Evolutionary conservation across 2,329 filamentous ascomycete species (phyloP).

Genomic region (Verticillium dahliae): DNA sequence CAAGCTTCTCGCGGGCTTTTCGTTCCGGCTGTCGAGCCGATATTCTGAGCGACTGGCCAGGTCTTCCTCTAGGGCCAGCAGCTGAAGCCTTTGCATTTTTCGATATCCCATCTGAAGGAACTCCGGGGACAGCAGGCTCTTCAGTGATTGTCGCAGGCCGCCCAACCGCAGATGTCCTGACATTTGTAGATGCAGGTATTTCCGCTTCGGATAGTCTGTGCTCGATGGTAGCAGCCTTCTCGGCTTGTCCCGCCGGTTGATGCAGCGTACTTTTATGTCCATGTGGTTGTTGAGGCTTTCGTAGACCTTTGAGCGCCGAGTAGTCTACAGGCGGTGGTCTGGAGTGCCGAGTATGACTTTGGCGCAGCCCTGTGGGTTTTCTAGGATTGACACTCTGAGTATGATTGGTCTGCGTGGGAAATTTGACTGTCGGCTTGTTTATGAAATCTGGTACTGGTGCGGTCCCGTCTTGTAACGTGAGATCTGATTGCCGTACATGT

Average conservation of each 20-base stretch:
- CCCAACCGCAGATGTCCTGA: neutral
- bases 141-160: neutral
- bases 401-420: neutral
- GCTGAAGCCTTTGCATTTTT: neutral
- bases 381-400: accelerated
- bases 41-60: neutral
- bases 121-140: neutral
- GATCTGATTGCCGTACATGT: neutral
- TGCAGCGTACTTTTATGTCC: neutral
- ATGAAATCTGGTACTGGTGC: too few species aligned
- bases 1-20: constrained; percentile 14
- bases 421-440: neutral
- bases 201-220: too few species aligned
- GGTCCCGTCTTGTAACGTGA: neutral
- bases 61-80: neutral
- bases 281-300: neutral
- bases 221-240: neutral
- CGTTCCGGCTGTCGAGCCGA: constrained; percentile 8
- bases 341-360: neutral
- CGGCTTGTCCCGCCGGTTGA: neutral
- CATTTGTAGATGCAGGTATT: neutral
- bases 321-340: neutral
- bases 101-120: neutral
- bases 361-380: constrained; percentile 4
- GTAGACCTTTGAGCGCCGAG: neutral